Evolutionary conservation across 768 basidiomycete genomes (phyloP), one percentile per base, ranked within the genome.

Genomic region (Leccinum barrowsii): DNA sequence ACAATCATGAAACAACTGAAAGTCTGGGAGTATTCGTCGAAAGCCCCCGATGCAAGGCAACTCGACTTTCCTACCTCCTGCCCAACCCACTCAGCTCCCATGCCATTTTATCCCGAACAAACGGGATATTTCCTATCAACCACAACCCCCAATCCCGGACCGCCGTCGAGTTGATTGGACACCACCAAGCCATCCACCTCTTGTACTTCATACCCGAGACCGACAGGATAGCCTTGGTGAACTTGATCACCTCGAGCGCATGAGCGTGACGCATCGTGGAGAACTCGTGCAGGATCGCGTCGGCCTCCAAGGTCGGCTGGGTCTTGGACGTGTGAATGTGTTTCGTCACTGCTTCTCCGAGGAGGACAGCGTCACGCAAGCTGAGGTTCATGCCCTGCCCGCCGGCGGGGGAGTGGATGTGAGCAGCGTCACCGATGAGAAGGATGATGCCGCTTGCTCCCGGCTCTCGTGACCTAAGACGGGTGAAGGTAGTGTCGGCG

Each of bases 361-460:
- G 73, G 50, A 71, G 67, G 19, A 80, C 69, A 7, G 78, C 80
- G 57, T 82, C 82, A 19, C 81, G 75, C 17, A 83, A 70, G 17
- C 81, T 80, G 21, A 82, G 75, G 60, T 82, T 82, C 80, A 83
- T 80, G 12, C 81, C 82, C 58, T 82, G 81, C 1, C 81, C 82
- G 3, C 81, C 81, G 10, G 75, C 72, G 15, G 82, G 81, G 1
- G 80, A 77, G 7, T 37, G 35, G 15, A 37, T 17, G 35, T 37
- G 35, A 7, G 35, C 35, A 17, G 35, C 15, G 35, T 37, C 15
- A 37, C 35, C 35, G 15, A 37, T 37, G 35, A 37, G 35, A 37
- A 37, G 35, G 35, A 37, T 37, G 35, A 37, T 37, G 15, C 35
- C 35, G 15, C 35, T 15, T 7, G 7, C 35, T 37, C 35, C 35